Percentiles rank a stretch among this genome's conserved stretches.
phyloP scores from a whole-genome alignment of 1,284 basidiomycete genomes.

The Lignosus rhinocerotis region DNA sequence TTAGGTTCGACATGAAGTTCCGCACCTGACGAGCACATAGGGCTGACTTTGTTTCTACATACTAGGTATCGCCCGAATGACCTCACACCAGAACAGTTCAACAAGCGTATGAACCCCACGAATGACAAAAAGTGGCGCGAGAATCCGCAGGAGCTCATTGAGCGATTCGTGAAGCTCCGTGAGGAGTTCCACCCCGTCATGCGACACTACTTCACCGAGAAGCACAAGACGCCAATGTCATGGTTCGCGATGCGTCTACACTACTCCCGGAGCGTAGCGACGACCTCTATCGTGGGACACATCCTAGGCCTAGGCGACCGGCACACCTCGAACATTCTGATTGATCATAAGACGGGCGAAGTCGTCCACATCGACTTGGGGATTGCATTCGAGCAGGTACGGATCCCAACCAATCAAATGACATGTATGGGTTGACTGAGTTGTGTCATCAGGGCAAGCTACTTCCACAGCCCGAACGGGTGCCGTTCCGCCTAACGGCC shows the following conservation, averaged over 20 bases:
- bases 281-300: slow-evolving; percentile 93
- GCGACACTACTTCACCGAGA: slow-evolving; percentile 93
- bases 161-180: slow-evolving; percentile 55
- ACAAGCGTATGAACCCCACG: slow-evolving; percentile 21
- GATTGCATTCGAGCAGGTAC: slow-evolving; percentile 93
- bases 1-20: slow-evolving; percentile 42
- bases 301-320: slow-evolving; percentile 92
- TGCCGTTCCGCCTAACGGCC: slow-evolving; percentile 93
- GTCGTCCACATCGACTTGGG: slow-evolving; percentile 96
- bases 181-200: slow-evolving; percentile 81
- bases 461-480: slow-evolving; percentile 82
- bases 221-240: slow-evolving; percentile 81
- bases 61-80: slow-evolving; percentile 45
- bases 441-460: slow-evolving; percentile 66
- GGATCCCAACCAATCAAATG: slow-evolving; percentile 21
- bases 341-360: slow-evolving; percentile 85
- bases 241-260: slow-evolving; percentile 95
- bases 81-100: slow-evolving; percentile 28
- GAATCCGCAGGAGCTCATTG: slow-evolving; percentile 40
- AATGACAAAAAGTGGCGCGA: slow-evolving; percentile 29
- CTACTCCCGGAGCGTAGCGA: slow-evolving; percentile 91
- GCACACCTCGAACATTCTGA: slow-evolving; percentile 90
- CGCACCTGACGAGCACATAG: neutral
- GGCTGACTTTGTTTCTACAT: neutral
- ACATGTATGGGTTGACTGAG: neutral